phyloP scores from a whole-genome alignment of 1,284 basidiomycete genomes.

The Entoloma clypeatum region DNA sequence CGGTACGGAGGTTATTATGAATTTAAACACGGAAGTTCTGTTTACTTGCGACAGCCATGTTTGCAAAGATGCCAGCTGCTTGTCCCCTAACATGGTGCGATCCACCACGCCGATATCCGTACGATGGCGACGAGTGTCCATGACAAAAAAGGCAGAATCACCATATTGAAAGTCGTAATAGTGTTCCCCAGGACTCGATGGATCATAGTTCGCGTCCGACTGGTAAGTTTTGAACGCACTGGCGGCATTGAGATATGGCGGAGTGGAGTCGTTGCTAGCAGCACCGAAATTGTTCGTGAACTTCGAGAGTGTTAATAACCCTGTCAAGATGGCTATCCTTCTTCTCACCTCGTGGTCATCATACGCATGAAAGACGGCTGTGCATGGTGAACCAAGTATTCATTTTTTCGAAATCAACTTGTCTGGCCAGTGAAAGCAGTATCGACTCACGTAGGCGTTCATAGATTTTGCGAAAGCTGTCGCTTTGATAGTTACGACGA shows the following conservation, averaged over 20 bases:
- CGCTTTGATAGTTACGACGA: slow-evolving; percentile 55
- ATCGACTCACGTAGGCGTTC: slow-evolving; percentile 57
- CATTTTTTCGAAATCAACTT: not conserved
- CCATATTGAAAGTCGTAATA: slow-evolving; percentile 69
- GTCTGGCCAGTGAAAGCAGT: no score
- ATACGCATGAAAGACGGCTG: slow-evolving; percentile 54
- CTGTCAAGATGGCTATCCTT: not conserved
- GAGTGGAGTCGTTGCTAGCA: slow-evolving; percentile 46
- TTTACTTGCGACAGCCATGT: slow-evolving; percentile 71
- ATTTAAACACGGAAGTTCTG: slow-evolving; percentile 76
- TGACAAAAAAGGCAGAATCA: slow-evolving; percentile 75
- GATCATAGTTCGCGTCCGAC: slow-evolving; percentile 61
- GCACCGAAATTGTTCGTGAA: slow-evolving; percentile 66
- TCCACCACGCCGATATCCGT: slow-evolving; percentile 37
- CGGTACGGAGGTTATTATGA: slow-evolving; percentile 74
- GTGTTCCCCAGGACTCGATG: slow-evolving; percentile 41
- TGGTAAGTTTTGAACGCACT: slow-evolving; percentile 68
- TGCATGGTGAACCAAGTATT: slow-evolving; percentile 4
- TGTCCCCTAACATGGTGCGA: slow-evolving; percentile 73
- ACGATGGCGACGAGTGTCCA: slow-evolving; percentile 73
- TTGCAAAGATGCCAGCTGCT: slow-evolving; percentile 61
- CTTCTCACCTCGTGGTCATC: slow-evolving; percentile 65
- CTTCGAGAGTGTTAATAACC: slow-evolving; percentile 25
- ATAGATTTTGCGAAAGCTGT: slow-evolving; percentile 63
- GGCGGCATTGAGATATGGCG: slow-evolving; percentile 57